phyloP scores from a whole-genome alignment of 1,139 yeast genomes.

The Geotrichum fermentans region DNA sequence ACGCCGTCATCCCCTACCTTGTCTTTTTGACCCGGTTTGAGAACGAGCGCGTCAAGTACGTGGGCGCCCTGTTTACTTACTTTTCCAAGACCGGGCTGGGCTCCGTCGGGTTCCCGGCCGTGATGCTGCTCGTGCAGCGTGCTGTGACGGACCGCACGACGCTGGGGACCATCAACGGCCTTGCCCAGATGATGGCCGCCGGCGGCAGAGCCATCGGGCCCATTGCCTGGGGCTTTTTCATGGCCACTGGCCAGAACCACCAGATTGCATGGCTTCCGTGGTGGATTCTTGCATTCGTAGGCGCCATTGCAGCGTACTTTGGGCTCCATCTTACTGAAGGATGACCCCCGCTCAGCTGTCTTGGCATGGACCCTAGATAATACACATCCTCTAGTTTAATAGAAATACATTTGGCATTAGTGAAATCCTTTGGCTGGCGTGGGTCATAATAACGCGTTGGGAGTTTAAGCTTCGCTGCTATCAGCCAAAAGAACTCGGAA shows the following conservation, averaged over 20 bases:
- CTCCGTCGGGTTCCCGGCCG: conserved; percentile 31
- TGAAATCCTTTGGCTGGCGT: no score
- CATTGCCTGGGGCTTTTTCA: conserved; percentile 52
- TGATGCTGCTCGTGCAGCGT: conserved; percentile 33
- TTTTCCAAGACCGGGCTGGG: conserved; percentile 24
- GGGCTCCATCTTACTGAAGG: not conserved
- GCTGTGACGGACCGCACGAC: conserved; percentile 32
- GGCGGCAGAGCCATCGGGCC: conserved; percentile 59
- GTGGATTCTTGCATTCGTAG: conserved; percentile 35
- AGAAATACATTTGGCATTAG: no score
- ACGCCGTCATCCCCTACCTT: conserved; percentile 47
- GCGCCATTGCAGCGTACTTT: not conserved
- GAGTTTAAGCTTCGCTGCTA: no score
- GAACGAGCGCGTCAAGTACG: not conserved
- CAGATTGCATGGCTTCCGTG: conserved; percentile 50
- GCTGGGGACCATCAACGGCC: conserved; percentile 36
- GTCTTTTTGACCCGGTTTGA: conserved; percentile 42
- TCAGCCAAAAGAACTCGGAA: no score
- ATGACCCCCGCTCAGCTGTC: no score
- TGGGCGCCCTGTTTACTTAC: conserved; percentile 17
- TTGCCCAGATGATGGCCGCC: conserved; percentile 42
- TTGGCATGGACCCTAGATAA: no score
- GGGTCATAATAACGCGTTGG: no score
- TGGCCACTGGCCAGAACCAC: conserved; percentile 45
- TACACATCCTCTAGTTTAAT: no score